phyloP scores from a whole-genome alignment of 441 rosid species.

The Gossypium trilobum region DNA sequence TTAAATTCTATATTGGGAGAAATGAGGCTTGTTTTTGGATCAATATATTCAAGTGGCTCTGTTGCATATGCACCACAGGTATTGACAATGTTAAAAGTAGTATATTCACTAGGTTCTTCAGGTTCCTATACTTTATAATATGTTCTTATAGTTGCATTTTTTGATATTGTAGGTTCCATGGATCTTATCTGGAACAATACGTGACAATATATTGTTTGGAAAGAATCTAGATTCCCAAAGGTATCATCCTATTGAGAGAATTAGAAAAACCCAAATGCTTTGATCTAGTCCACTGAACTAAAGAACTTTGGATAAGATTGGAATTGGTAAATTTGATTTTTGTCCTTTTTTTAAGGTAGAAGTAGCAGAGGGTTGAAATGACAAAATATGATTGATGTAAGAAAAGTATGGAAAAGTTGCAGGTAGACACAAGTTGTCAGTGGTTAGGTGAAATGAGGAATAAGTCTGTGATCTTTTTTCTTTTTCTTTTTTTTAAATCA shows the following conservation, averaged over 20 bases:
- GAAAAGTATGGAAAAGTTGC: neutral
- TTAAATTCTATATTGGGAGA: conserved; percentile 67
- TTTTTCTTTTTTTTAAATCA: neutral
- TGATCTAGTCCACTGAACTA: neutral
- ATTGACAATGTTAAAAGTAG: neutral
- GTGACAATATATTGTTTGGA: conserved; percentile 73
- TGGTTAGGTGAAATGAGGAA: neutral
- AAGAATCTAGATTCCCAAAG: conserved; percentile 54
- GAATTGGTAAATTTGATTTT: neutral
- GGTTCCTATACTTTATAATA: conserved; percentile 13
- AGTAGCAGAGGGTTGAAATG: neutral
- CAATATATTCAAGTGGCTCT: conserved; percentile 47
- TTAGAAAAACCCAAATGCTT: too few relatives aligned
- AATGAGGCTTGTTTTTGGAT: conserved; percentile 56
- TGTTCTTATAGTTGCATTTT: conserved; percentile 17
- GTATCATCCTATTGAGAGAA: conserved; percentile 23
- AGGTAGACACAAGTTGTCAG: neutral
- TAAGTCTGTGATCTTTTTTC: neutral
- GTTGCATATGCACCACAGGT: conserved; percentile 92
- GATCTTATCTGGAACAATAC: conserved; percentile 83
- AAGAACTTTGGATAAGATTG: neutral
- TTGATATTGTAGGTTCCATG: conserved; percentile 66
- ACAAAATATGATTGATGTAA: neutral
- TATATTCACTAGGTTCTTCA: conserved; percentile 15
- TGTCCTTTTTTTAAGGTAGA: neutral